phyloP scores from a whole-genome alignment of 2,329 filamentous ascomycete species.

The Botrytis pseudocinerea region DNA sequence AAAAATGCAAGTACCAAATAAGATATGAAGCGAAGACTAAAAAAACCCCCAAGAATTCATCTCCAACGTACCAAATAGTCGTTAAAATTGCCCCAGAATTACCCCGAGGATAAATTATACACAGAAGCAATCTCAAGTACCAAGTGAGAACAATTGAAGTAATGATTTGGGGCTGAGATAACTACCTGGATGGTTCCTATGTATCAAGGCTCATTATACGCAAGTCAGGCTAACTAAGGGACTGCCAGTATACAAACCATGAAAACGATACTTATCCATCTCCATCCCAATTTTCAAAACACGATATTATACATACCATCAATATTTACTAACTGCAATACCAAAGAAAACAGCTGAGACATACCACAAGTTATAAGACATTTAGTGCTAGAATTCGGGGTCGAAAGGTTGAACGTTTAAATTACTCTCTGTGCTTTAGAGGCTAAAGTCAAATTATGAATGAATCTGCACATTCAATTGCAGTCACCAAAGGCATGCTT shows the following conservation, averaged over 20 bases:
- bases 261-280: too few species aligned
- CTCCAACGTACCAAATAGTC: too few species aligned
- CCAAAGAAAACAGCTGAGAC: neutral
- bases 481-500: neutral
- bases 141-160: neutral
- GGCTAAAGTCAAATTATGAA: neutral
- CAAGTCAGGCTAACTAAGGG: too few species aligned
- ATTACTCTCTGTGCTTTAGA: neutral
- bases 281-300: neutral
- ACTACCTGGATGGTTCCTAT: rapidly evolving
- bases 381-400: too few species aligned
- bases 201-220: neutral
- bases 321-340: neutral
- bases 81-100: too few species aligned
- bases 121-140: too few species aligned
- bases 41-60: neutral
- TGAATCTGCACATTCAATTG: neutral
- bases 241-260: too few species aligned
- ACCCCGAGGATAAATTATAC: too few species aligned
- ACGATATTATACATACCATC: neutral
- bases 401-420: too few species aligned
- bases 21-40: neutral
- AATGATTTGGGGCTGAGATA: neutral
- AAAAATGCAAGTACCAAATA: neutral
- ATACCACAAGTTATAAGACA: neutral